A percentile compares a stretch with the other conserved stretches of the same genome.
Evolutionary conservation across 352 stramenopile genomes (phyloP).

Genomic region (Phytopythium kandeliae): DNA sequence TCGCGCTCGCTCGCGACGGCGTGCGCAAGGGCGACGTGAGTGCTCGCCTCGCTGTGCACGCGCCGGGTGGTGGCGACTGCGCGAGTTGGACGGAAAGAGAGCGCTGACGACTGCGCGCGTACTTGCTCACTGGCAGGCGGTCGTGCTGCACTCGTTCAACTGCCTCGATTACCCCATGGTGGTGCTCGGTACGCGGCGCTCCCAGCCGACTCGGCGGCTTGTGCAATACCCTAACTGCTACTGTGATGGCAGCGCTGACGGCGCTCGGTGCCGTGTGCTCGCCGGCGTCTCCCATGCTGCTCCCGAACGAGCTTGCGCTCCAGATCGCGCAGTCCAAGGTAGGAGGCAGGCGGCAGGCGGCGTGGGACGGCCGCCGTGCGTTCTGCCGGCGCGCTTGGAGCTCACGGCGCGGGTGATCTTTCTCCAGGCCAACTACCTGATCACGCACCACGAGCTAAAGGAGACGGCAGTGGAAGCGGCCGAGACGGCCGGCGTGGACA

Average conservation of each 20-base stretch:
- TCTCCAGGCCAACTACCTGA: conserved; percentile 22
- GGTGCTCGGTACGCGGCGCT: conserved; percentile 27
- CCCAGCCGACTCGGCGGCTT: too few species aligned
- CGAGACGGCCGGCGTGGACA: conserved; percentile 16
- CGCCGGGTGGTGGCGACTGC: too few species aligned
- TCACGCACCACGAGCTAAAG: conserved; percentile 33
- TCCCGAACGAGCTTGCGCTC: conserved; percentile 25
- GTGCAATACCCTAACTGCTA: too few species aligned
- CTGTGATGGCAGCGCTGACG: conserved; percentile 27
- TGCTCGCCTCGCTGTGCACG: too few species aligned
- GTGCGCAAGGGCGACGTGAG: conserved; percentile 36
- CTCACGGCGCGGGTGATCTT: not conserved
- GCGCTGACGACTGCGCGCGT: not conserved
- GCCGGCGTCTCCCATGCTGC: conserved; percentile 37
- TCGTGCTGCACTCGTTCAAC: conserved; percentile 54
- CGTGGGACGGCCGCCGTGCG: not conserved
- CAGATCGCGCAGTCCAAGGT: conserved; percentile 31
- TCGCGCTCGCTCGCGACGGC: conserved; percentile 28
- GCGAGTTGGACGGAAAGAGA: too few species aligned
- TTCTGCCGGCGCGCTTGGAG: not conserved
- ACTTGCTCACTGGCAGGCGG: conserved; percentile 7
- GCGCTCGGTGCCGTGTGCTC: conserved; percentile 39
- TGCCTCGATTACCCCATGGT: conserved; percentile 58
- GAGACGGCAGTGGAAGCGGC: conserved; percentile 21
- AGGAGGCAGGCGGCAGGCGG: too few species aligned